Conservation (phyloP, 176 grass and related monocot genomes). For the Triticum dicoccoides region DNA sequence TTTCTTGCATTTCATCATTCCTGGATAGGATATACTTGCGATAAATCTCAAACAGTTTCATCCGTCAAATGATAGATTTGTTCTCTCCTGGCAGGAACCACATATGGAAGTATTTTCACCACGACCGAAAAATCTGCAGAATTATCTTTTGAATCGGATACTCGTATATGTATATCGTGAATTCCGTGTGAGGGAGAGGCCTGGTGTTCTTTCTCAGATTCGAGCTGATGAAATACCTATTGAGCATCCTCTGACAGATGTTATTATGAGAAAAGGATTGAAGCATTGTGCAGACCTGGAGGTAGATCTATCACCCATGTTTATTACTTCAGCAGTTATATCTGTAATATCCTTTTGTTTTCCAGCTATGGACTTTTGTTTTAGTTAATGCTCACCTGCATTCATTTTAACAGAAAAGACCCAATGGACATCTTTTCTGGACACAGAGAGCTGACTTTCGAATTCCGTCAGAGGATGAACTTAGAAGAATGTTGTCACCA, state of each 20-base stretch:
- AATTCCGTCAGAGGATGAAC: constrained; percentile 90
- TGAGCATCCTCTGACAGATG: constrained; percentile 74
- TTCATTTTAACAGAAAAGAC: constrained; percentile 63
- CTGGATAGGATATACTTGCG: constrained; percentile 5
- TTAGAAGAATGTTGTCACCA: constrained; percentile 72
- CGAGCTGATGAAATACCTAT: constrained; percentile 75
- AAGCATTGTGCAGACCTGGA: constrained; percentile 90
- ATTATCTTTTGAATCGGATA: constrained; percentile 82
- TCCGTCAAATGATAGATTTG: neutral
- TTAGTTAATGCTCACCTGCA: constrained; percentile 21
- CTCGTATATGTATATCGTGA: constrained; percentile 83
- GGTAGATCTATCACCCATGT: constrained; percentile 44
- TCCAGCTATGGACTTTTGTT: neutral
- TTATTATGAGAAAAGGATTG: constrained; percentile 70
- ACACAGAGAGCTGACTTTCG: constrained; percentile 71
- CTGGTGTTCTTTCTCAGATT: constrained; percentile 62
- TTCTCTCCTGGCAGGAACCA: constrained; percentile 66
- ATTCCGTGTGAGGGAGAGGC: constrained; percentile 84
- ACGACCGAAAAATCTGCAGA: constrained; percentile 65
- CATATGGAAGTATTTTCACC: constrained; percentile 93
- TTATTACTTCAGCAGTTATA: neutral
- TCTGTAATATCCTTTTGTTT: neutral
- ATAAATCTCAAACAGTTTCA: neutral
- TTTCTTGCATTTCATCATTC: constrained; percentile 18
- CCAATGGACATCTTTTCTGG: constrained; percentile 58